phyloP scores from a whole-genome alignment of 2,329 filamentous ascomycete species.

The Albifimbria verrucaria region DNA sequence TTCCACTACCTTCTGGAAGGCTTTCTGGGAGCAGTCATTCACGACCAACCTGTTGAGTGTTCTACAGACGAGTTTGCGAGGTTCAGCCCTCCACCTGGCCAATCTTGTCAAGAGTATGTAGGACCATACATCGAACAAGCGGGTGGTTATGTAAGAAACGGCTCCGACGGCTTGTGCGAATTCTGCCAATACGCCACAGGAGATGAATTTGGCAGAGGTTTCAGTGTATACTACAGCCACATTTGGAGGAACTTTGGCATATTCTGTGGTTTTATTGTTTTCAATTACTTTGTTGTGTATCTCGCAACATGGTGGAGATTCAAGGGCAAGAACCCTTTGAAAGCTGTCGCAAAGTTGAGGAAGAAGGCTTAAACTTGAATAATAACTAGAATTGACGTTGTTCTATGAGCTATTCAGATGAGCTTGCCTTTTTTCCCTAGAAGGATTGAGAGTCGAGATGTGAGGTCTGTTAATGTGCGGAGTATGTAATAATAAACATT shows the following conservation, averaged over 20 bases:
- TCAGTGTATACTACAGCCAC: constrained; percentile 58
- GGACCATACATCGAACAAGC: constrained; percentile 46
- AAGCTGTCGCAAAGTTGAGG: constrained; percentile 4
- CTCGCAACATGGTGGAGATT: constrained; percentile 37
- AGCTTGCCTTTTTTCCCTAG: no score
- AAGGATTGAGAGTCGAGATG: no score
- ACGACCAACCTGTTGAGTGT: constrained; percentile 55
- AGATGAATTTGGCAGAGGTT: constrained; percentile 55
- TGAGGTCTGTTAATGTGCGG: no score
- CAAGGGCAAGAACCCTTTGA: constrained; percentile 34
- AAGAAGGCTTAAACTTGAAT: not conserved
- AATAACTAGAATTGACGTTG: no score
- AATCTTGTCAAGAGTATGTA: constrained; percentile 60
- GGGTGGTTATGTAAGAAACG: constrained; percentile 59
- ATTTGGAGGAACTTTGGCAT: constrained; percentile 67
- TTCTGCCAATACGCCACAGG: constrained; percentile 62
- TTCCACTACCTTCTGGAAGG: constrained; percentile 66
- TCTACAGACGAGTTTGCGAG: constrained; percentile 53
- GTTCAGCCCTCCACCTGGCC: constrained; percentile 56
- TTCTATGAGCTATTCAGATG: no score
- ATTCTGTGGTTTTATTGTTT: constrained; percentile 60
- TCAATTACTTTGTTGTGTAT: constrained; percentile 52
- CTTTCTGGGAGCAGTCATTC: constrained; percentile 53
- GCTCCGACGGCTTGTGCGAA: constrained; percentile 55
- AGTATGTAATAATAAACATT: no score